Base-by-base conservation (phyloP, 768 basidiomycete genomes). In the Boletellus emodensis region DNA sequence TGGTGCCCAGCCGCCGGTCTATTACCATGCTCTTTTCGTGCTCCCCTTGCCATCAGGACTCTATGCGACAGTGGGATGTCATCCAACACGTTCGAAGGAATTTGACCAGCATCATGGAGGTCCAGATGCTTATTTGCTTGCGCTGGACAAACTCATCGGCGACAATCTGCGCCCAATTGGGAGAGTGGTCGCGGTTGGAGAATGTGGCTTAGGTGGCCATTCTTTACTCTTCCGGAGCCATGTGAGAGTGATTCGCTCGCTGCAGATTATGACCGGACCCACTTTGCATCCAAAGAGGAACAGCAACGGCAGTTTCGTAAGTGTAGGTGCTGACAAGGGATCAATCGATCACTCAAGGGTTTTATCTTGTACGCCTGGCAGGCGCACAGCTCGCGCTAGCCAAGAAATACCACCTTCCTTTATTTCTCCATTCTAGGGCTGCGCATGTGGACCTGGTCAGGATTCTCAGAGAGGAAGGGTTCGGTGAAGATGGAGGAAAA, bases 381-480 rank as follows among this genome's bases (percentile, higher is more conserved):
- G 79, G 71, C 4, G 70, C 76, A 24, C 84, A 92, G 55, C 73
- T 93, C 7, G 51, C 61, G 2, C 71, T 92, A 7, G 84, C 87
- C 4, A 83, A 85, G 62, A 84, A 82, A 59, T 77, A 85, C 58
- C 75, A 79, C 56, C 74, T 93, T 9, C 90, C 90, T 0, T 65
- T 93, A 18, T 92, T 92, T 66, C 74, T 93, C 4, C 90, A 92
- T 65, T 90, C 83, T 1, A 79, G 90, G 17, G 79, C 84, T n/a
- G 84, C 87, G 1, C 88, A 90, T 58, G 39, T 55, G 2, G 90
- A 91, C 57, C 75, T 92, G 51, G 80, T 88, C 24, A 62, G 59
- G 17, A 84, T 85, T 17, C 73, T 92, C 20, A 73, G 71, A 20
- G 82, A 84, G 49, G 81, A 84, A 55, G 83, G 86, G 1, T 87